phyloP scores from a whole-genome alignment of 73 alveolate genomes.

The Paramecium tetraurelia region DNA sequence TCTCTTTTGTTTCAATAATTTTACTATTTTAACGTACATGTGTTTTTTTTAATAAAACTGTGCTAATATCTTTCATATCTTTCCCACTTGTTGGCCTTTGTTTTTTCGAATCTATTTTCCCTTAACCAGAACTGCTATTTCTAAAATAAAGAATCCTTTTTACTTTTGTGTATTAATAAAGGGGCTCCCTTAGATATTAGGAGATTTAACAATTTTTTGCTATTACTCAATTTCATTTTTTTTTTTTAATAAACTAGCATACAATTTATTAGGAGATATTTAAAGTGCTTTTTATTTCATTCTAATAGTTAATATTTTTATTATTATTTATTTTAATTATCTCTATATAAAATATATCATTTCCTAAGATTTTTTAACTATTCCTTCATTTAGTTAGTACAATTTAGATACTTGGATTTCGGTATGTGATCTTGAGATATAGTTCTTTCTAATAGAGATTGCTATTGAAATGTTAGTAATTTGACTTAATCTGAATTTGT shows the following conservation, averaged over 20 bases:
- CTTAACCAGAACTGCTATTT: background rate
- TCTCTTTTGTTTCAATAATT: constrained; percentile 25
- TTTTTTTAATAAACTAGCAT: constrained; percentile 1
- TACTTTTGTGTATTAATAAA: background rate
- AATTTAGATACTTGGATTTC: background rate
- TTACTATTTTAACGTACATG: constrained; percentile 48
- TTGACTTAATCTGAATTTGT: background rate
- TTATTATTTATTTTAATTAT: background rate
- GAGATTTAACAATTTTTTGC: background rate
- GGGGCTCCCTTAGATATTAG: background rate
- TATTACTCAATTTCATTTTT: background rate
- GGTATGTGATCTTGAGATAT: background rate
- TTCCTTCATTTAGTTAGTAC: background rate
- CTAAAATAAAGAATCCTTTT: background rate
- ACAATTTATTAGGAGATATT: background rate
- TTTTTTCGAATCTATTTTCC: background rate
- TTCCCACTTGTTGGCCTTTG: background rate
- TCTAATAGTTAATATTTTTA: background rate
- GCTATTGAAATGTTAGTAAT: background rate
- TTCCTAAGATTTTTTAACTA: constrained; percentile 8
- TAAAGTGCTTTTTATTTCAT: background rate
- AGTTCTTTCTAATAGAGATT: background rate
- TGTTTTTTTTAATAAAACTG: background rate
- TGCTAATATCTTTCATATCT: background rate
- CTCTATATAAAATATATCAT: background rate